phyloP scores from a whole-genome alignment of 164 flowering plant genomes.

The Chloranthus sessilifolius region DNA sequence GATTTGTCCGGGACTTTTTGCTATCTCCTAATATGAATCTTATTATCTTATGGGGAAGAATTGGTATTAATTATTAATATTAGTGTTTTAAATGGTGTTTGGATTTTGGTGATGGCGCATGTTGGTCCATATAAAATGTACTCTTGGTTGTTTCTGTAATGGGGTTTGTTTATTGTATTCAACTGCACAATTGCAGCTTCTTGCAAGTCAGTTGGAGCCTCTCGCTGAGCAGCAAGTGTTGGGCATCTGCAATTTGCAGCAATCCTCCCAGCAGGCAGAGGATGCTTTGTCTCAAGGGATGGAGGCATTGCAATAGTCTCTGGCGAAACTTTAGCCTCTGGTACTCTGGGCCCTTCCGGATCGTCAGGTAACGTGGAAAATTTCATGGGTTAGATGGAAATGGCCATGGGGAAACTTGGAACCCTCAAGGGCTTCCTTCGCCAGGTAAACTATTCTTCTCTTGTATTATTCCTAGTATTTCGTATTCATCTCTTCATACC shows the following conservation, averaged over 20 bases:
- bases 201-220: constrained; percentile 73
- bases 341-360: constrained; percentile 57
- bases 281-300: constrained; percentile 90
- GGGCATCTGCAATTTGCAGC: constrained; percentile 68
- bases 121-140: too few relatives aligned
- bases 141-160: too few relatives aligned
- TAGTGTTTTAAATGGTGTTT: too few relatives aligned
- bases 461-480: too few relatives aligned
- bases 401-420: constrained; percentile 90
- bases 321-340: constrained; percentile 78
- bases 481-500: too few relatives aligned
- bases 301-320: constrained; percentile 83
- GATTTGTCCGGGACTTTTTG: too few relatives aligned
- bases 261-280: constrained; percentile 87
- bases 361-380: constrained; percentile 79
- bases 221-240: constrained; percentile 74
- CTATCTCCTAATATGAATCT: too few relatives aligned
- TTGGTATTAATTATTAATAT: too few relatives aligned
- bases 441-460: too few relatives aligned
- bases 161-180: too few relatives aligned
- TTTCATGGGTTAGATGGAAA: constrained; percentile 94
- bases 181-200: constrained; percentile 79
- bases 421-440: constrained; percentile 82
- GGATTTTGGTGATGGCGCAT: too few relatives aligned
- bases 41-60: too few relatives aligned